phyloP scores from a whole-genome alignment of 352 stramenopile genomes.

The Phytophthora pistaciae region DNA sequence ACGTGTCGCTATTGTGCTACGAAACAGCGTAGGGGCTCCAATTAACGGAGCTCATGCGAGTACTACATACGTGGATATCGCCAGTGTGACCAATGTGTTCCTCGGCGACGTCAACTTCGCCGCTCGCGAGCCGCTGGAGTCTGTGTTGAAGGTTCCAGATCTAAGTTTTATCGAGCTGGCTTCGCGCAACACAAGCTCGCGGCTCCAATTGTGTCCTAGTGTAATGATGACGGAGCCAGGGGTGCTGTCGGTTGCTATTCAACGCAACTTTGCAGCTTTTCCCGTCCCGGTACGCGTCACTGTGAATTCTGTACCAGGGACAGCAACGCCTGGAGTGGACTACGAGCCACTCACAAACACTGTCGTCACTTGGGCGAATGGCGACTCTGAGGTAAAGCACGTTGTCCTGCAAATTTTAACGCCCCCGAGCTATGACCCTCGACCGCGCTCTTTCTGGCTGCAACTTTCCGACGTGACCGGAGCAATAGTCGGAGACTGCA shows the following conservation, averaged over 20 bases:
- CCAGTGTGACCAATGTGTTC: constrained; percentile 47
- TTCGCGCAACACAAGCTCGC: constrained; percentile 57
- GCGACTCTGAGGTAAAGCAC: constrained; percentile 44
- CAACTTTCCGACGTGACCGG: constrained; percentile 56
- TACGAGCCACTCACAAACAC: constrained; percentile 43
- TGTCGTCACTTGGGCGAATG: constrained; percentile 45
- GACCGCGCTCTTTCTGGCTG: constrained; percentile 53
- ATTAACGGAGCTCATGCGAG: constrained; percentile 42
- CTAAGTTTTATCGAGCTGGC: constrained; percentile 58
- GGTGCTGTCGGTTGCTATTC: constrained; percentile 51
- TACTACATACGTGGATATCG: constrained; percentile 52
- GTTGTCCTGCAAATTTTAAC: constrained; percentile 53
- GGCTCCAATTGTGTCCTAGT: constrained; percentile 57
- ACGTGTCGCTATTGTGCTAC: constrained; percentile 53
- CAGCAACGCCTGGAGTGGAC: constrained; percentile 63
- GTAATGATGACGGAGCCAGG: constrained; percentile 46
- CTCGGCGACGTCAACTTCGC: constrained; percentile 70
- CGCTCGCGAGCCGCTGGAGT: constrained; percentile 31
- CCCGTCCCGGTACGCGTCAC: constrained; percentile 33
- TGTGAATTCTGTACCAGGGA: constrained; percentile 54
- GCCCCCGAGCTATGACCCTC: constrained; percentile 47
- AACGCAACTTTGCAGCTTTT: constrained; percentile 58
- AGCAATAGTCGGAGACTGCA: constrained; percentile 58
- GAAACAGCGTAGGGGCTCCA: constrained; percentile 27
- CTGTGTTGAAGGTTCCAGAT: constrained; percentile 50